These are phyloP conservation scores for Saccharomycopsis capsularis DNA, from an alignment of 805 yeast species.

Conservation along the genomic window DNA sequence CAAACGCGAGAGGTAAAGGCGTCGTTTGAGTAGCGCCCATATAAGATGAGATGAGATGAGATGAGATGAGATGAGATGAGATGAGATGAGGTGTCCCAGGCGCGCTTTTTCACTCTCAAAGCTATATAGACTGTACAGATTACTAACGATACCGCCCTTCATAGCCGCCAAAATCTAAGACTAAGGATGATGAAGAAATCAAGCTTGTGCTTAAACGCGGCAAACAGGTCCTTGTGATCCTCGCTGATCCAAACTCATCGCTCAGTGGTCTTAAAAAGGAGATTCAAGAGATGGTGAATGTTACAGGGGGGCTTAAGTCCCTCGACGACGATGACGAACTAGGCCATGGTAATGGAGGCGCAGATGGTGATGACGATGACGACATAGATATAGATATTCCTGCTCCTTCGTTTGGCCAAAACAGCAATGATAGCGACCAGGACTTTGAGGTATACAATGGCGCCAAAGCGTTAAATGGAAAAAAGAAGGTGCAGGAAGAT, in stretches of 20 bases:
- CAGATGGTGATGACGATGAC: slow-evolving; percentile 14
- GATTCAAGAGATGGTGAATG: slow-evolving; percentile 18
- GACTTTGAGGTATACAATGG: not conserved
- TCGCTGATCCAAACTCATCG: slow-evolving; percentile 1
- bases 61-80: no score
- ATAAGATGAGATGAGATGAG: no score
- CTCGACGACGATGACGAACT: slow-evolving; percentile 17
- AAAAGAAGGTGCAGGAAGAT: slow-evolving; percentile 3
- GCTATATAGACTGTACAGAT: no score
- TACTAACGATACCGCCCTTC: not conserved
- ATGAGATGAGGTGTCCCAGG: no score
- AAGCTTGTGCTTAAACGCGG: slow-evolving; percentile 12
- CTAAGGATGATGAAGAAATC: not conserved
- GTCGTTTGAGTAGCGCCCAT: no score
- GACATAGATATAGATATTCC: slow-evolving; percentile 18
- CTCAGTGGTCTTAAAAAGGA: slow-evolving; percentile 10
- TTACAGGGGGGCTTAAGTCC: slow-evolving; percentile 18
- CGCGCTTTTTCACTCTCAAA: no score
- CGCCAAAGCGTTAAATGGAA: not conserved
- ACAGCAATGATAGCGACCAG: slow-evolving; percentile 1
- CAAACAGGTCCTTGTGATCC: slow-evolving; percentile 16
- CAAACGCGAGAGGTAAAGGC: no score
- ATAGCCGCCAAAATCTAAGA: not conserved
- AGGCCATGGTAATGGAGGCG: no score
- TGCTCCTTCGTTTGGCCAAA: slow-evolving; percentile 7